Conservation (phyloP, 2,329 filamentous ascomycete species). For the Aspergillus fumigatiaffinis region DNA sequence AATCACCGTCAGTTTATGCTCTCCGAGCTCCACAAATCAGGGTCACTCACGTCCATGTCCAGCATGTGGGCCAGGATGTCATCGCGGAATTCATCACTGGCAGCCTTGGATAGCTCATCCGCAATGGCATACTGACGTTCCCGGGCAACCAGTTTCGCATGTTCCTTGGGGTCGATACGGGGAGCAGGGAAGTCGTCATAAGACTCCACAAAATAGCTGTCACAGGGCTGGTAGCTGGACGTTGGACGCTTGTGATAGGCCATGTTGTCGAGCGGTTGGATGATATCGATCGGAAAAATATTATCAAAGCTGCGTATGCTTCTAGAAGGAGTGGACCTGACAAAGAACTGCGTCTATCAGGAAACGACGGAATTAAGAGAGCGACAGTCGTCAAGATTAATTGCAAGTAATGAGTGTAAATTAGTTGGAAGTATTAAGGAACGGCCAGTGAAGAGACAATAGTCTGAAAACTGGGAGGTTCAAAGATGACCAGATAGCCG, state of each 20-base stretch:
- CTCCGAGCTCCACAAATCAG: neutral
- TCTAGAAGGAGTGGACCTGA: slow-evolving; percentile 43
- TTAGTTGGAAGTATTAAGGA: slow-evolving; percentile 54
- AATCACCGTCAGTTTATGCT: slow-evolving; percentile 19
- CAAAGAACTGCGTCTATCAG: slow-evolving; percentile 30
- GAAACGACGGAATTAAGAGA: slow-evolving; percentile 46
- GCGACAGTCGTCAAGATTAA: slow-evolving; percentile 47
- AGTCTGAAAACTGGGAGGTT: slow-evolving; percentile 34
- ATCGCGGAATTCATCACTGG: slow-evolving; percentile 86
- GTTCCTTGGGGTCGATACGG: slow-evolving; percentile 67
- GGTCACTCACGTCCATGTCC: slow-evolving; percentile 70
- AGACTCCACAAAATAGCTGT: slow-evolving; percentile 65
- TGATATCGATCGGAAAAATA: slow-evolving; percentile 19
- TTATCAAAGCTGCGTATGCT: slow-evolving; percentile 24
- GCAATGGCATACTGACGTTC: slow-evolving; percentile 84
- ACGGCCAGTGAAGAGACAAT: slow-evolving; percentile 39
- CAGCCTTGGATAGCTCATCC: slow-evolving; percentile 79
- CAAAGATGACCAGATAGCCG: slow-evolving; percentile 24
- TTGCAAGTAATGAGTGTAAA: slow-evolving; percentile 51
- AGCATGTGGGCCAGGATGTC: slow-evolving; percentile 93
- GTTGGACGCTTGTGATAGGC: slow-evolving; percentile 51
- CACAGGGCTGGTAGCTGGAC: slow-evolving; percentile 59
- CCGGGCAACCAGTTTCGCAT: slow-evolving; percentile 71
- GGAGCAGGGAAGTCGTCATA: slow-evolving; percentile 47
- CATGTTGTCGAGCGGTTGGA: slow-evolving; percentile 44